Conservation (phyloP, 768 basidiomycete species). For the Leccinum olivaceopallidum region DNA sequence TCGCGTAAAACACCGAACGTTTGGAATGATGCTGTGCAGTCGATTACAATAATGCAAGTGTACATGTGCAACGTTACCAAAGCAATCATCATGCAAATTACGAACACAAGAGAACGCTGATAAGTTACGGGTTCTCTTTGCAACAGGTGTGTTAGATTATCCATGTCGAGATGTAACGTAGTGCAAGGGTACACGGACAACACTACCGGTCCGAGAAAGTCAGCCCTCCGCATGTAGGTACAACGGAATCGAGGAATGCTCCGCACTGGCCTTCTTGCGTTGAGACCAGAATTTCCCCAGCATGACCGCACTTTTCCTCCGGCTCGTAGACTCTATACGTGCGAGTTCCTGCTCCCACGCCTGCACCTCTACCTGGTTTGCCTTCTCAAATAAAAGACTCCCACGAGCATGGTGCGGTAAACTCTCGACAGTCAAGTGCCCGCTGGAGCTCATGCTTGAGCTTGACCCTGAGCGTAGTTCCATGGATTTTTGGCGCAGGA, state of each 20-base stretch:
- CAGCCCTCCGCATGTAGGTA: slow-evolving; percentile 26
- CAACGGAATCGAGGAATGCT: slow-evolving; percentile 24
- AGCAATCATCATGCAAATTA: slow-evolving; percentile 14
- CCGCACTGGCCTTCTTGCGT: slow-evolving; percentile 27
- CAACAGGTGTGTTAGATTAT: slow-evolving; percentile 11
- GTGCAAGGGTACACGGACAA: slow-evolving; percentile 7
- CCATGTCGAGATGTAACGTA: slow-evolving; percentile 13
- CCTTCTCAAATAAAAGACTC: slow-evolving; percentile 28
- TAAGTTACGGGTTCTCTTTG: slow-evolving; percentile 14
- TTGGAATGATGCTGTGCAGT: slow-evolving; percentile 16
- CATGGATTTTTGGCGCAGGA: slow-evolving; percentile 24
- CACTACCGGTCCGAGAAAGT: slow-evolving; percentile 2
- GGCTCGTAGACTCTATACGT: slow-evolving; percentile 65
- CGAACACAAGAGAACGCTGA: neutral
- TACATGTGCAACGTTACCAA: slow-evolving; percentile 12
- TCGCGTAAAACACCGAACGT: neutral
- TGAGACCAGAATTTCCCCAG: slow-evolving; percentile 29
- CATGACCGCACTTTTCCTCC: slow-evolving; percentile 42
- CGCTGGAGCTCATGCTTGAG: slow-evolving; percentile 47
- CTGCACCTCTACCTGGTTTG: slow-evolving; percentile 41
- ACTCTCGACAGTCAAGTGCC: slow-evolving; percentile 31
- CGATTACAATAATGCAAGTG: slow-evolving; percentile 12
- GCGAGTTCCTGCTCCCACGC: slow-evolving; percentile 83
- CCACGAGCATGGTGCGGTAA: slow-evolving; percentile 16
- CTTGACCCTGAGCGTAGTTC: slow-evolving; percentile 36